Evolutionary conservation across 2,329 filamentous ascomycete genomes (phyloP).

Genomic region (Colletotrichum zoysiae): DNA sequence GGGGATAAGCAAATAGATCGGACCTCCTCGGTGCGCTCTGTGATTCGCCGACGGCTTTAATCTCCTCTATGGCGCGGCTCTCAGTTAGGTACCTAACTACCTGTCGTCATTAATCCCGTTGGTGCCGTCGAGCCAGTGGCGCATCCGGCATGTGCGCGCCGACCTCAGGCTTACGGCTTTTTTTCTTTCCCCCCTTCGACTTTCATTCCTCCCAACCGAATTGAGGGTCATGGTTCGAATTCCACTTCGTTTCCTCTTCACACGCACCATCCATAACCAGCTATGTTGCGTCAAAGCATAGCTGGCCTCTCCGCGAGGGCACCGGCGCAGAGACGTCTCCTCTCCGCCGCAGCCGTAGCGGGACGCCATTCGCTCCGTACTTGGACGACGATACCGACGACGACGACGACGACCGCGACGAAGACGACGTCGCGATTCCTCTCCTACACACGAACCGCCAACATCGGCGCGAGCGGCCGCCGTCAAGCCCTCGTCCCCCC

Average conservation of each 20-base stretch:
- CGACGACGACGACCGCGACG: slow-evolving; percentile 3
- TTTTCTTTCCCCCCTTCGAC: neutral
- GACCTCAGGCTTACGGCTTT: slow-evolving; percentile 14
- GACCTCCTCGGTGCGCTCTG: slow-evolving; percentile 14
- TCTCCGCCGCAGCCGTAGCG: slow-evolving; percentile 19
- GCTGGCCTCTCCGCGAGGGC: slow-evolving; percentile 44
- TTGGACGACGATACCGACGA: neutral
- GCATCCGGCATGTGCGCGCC: slow-evolving; percentile 17
- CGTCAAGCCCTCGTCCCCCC: slow-evolving; percentile 81
- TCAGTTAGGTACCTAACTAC: neutral
- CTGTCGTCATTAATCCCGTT: slow-evolving; percentile 35
- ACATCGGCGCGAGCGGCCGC: slow-evolving; percentile 47
- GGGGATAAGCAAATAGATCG: slow-evolving; percentile 36
- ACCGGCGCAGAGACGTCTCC: slow-evolving; percentile 39
- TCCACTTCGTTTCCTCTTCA: slow-evolving; percentile 4
- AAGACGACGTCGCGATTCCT: slow-evolving; percentile 14
- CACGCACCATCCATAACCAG: slow-evolving; percentile 21
- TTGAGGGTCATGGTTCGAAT: slow-evolving; percentile 22
- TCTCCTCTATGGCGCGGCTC: slow-evolving; percentile 6
- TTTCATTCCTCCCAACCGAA: neutral
- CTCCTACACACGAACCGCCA: neutral
- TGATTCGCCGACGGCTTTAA: slow-evolving; percentile 36
- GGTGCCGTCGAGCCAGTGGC: slow-evolving; percentile 1
- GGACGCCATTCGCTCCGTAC: slow-evolving; percentile 22
- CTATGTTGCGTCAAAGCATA: slow-evolving; percentile 48